Percentiles rank a stretch among this genome's conserved stretches.
These are phyloP conservation scores for Phaeosphaeriaceae sp. DNA, from an alignment of 2,329 filamentous ascomycete species.

Conservation along the genomic window DNA sequence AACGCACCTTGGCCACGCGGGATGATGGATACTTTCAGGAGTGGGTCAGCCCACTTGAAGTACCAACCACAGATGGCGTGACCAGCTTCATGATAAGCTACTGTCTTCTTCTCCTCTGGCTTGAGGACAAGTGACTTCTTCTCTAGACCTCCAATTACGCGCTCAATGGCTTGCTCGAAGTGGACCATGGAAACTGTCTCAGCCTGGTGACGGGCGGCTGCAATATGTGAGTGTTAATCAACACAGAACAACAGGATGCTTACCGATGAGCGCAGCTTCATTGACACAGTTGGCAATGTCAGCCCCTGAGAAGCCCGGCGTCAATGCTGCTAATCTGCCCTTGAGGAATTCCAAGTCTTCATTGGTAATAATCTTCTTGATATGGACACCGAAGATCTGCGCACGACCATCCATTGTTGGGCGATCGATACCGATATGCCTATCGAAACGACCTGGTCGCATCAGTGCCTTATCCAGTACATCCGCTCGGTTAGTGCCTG, in stretches of 20 bases:
- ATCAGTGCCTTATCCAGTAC: constrained; percentile 94
- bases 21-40: constrained; percentile 98
- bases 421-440: constrained; percentile 92
- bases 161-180: constrained; percentile 97
- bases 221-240: constrained; percentile 49
- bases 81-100: constrained; percentile 97
- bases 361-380: constrained; percentile 91
- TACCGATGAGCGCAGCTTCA: constrained; percentile 94
- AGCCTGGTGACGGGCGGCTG: constrained; percentile 84
- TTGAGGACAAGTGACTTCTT: constrained; percentile 95
- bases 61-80: constrained; percentile 99
- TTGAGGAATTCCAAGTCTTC: constrained; percentile 89
- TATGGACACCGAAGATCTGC: constrained; percentile 94
- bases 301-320: constrained; percentile 94
- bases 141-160: constrained; percentile 93
- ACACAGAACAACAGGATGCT: constrained; percentile 43
- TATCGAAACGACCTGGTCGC: constrained; percentile 95
- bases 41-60: constrained; percentile 92
- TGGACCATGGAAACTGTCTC: constrained; percentile 84
- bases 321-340: constrained; percentile 88
- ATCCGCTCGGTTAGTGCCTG: constrained; percentile 94
- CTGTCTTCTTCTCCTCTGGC: constrained; percentile 92
- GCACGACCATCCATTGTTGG: constrained; percentile 96
- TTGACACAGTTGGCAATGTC: constrained; percentile 99
- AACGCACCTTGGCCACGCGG: constrained; percentile 92